Evolutionary conservation across 169 alveolate species (phyloP), one percentile per base, ranked within the genome.

Genomic region (Cryptosporidium muris): DNA sequence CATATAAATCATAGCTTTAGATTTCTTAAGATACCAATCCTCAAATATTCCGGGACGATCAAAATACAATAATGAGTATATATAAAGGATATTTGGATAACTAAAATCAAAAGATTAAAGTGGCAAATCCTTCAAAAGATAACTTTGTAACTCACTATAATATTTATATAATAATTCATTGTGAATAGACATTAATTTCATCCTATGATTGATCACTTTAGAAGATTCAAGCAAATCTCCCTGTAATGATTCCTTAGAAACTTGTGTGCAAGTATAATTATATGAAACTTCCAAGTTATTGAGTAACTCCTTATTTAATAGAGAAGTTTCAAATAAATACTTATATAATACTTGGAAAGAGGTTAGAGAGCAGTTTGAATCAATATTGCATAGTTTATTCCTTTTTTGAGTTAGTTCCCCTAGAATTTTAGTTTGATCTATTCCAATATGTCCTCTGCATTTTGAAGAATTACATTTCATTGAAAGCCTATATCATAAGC

Each of bases 401-500:
- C 85, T 74, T 43, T 43, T 74, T 38, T 45, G 54, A 58, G 60
- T 58, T 7, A 74, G 67, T 45, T 74, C 85, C 3, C 36, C 34
- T 36, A 43, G 54, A 14, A 12, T 12, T 56, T 54, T 74, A 56
- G 60, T 58, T 42, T 74, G 54, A 25, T 74, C 85, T 6, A 62
- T 58, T 6, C 85, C 85, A 45, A 74, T 74, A 58, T 68, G 34
- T 4, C 85, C 85, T 58, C 60, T 74, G 36, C 85, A 74, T 11
- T 36, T 45, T 12, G 56, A 37, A 8, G 85, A 43, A 58, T 74
- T 56, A 62, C 85, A 74, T 58, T 74, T 74, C 85, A 74, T 43
- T 58, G 47, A 49, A 74, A 74, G 11, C 68, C 85, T 40, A 74
- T 49, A 60, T 74, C 85, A 74, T 54, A 74, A 56, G 85, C 85